Conservation (phyloP, 352 stramenopile genomes). For the Phytophthora pseudosyringae region DNA sequence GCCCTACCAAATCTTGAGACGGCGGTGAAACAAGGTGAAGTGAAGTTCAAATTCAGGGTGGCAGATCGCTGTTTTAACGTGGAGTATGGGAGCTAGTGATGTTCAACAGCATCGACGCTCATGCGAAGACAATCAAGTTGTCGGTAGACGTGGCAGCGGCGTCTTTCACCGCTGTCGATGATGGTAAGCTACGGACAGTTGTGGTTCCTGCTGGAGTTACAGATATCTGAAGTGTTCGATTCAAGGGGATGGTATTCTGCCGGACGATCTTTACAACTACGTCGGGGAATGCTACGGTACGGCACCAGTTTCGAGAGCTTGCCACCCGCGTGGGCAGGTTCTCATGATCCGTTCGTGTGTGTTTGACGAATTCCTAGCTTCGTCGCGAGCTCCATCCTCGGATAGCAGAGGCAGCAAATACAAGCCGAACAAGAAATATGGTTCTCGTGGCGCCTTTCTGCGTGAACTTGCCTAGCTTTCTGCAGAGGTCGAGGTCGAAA, state of each 20-base stretch:
- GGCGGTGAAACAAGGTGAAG: slow-evolving; percentile 71
- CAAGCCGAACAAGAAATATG: slow-evolving; percentile 40
- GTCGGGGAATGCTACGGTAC: slow-evolving; percentile 58
- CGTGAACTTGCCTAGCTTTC: slow-evolving; percentile 49
- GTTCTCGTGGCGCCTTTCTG: slow-evolving; percentile 59
- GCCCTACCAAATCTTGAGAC: slow-evolving; percentile 59
- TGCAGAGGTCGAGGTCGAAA: slow-evolving; percentile 69
- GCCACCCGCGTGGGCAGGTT: neutral
- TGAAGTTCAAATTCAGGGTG: neutral
- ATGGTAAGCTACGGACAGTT: slow-evolving; percentile 47
- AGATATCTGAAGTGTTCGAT: neutral
- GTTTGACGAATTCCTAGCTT: slow-evolving; percentile 35
- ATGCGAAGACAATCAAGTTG: slow-evolving; percentile 54
- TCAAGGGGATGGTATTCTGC: slow-evolving; percentile 69
- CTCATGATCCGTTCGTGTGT: neutral
- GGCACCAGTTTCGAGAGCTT: neutral
- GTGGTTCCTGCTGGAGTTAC: neutral
- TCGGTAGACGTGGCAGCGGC: slow-evolving; percentile 46
- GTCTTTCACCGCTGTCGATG: slow-evolving; percentile 71
- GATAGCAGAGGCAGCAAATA: neutral
- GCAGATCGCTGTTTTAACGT: neutral
- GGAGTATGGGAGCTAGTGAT: slow-evolving; percentile 43
- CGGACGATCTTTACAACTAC: slow-evolving; percentile 52
- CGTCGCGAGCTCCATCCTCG: slow-evolving; percentile 32
- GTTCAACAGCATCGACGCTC: slow-evolving; percentile 78